phyloP scores from a whole-genome alignment of 805 yeast genomes.

The Cyberlindnera misumaiensis region DNA sequence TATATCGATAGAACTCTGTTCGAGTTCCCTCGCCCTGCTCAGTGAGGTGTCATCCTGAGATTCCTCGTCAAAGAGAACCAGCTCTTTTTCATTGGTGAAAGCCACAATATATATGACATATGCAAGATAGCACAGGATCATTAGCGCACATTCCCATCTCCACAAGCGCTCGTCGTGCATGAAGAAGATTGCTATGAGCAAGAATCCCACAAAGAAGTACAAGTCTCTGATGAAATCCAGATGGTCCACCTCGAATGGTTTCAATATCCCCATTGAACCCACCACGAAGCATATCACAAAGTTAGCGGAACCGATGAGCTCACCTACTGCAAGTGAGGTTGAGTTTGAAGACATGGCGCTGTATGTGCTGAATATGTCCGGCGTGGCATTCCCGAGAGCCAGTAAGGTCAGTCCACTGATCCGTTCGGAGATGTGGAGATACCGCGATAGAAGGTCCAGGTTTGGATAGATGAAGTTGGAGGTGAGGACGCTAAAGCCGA shows the following conservation, averaged over 20 bases:
- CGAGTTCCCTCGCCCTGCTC: not conserved
- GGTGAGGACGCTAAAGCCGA: constrained; percentile 66
- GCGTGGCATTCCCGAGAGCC: constrained; percentile 90
- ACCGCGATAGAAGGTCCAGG: constrained; percentile 54
- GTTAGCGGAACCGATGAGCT: constrained; percentile 83
- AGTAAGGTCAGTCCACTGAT: constrained; percentile 80
- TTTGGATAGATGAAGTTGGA: constrained; percentile 81
- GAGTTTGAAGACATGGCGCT: constrained; percentile 72
- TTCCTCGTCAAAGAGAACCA: constrained; percentile 8
- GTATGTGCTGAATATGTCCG: constrained; percentile 81
- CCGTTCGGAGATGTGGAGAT: constrained; percentile 62
- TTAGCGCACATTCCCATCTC: constrained; percentile 46
- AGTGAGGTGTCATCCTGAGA: not conserved
- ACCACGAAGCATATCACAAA: constrained; percentile 75
- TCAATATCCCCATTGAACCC: constrained; percentile 67
- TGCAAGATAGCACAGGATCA: constrained; percentile 48
- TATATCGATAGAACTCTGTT: constrained; percentile 13
- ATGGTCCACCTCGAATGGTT: constrained; percentile 56
- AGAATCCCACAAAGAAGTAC: constrained; percentile 45
- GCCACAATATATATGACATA: constrained; percentile 47
- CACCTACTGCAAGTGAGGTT: constrained; percentile 78
- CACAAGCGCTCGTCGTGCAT: constrained; percentile 50
- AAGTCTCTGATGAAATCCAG: constrained; percentile 54
- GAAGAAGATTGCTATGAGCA: constrained; percentile 43
- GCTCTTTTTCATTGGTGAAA: constrained; percentile 35